Conservation (phyloP, 2,329 filamentous ascomycete species). For the Esteya vermicola region DNA sequence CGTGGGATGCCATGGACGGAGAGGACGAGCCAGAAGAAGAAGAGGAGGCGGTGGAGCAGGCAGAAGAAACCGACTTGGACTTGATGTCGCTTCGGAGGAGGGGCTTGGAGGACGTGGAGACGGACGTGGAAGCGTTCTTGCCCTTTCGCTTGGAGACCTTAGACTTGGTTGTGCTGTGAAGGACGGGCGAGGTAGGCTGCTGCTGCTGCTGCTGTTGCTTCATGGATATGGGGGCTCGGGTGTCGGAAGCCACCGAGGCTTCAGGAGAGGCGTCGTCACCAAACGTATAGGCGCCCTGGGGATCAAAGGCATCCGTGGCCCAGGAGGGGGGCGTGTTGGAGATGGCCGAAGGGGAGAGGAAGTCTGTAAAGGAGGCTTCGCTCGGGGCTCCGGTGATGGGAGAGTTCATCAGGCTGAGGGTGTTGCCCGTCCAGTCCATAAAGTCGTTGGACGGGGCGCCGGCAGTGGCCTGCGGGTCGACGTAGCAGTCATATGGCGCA, state of each 20-base stretch:
- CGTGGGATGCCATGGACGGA: not conserved
- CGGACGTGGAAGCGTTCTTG: too few species aligned
- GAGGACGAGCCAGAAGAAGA: not conserved
- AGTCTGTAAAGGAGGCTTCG: not conserved
- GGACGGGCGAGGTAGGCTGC: not conserved
- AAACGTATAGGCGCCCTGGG: not conserved
- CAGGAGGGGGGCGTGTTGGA: not conserved
- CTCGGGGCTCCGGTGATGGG: not conserved
- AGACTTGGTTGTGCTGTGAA: not conserved
- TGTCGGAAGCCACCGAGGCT: not conserved
- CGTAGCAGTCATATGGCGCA: slow-evolving; percentile 2
- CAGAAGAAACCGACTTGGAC: slow-evolving; percentile 3
- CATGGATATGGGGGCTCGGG: not conserved
- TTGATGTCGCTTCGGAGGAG: not conserved
- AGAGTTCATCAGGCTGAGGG: not conserved
- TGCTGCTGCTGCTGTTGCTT: too few species aligned
- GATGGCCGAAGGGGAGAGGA: slow-evolving; percentile 1
- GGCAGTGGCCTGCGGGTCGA: not conserved
- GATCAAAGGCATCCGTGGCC: not conserved
- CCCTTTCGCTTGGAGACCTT: not conserved
- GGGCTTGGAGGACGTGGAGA: not conserved
- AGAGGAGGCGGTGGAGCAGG: slow-evolving; percentile 4
- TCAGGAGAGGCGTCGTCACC: too few species aligned
- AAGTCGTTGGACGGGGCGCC: too few species aligned
- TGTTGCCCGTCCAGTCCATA: slow-evolving; percentile 4